Percentiles rank a stretch among this genome's conserved stretches.
phyloP scores from a whole-genome alignment of 1,284 basidiomycete genomes.

The Apiotrichum porosum region DNA sequence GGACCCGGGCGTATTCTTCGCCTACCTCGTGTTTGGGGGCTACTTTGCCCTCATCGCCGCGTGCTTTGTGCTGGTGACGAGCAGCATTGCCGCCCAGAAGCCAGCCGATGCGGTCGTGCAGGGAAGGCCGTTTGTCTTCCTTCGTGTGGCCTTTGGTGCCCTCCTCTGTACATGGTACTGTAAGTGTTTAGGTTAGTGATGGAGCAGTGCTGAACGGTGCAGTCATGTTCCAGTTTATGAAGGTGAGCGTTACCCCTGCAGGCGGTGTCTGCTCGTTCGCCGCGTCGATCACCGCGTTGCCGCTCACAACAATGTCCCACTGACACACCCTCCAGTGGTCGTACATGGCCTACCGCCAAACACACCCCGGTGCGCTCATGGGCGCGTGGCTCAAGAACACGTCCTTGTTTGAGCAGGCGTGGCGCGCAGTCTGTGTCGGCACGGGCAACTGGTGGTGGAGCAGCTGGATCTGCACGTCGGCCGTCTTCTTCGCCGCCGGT shows the following conservation, averaged over 20 bases:
- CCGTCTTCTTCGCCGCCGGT: slow-evolving; percentile 61
- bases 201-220: not conserved
- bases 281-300: no score
- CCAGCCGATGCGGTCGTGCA: slow-evolving; percentile 18
- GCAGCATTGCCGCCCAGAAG: slow-evolving; percentile 31
- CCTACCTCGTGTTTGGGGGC: slow-evolving; percentile 52
- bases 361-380: slow-evolving; percentile 28
- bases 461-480: slow-evolving; percentile 65
- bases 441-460: slow-evolving; percentile 68
- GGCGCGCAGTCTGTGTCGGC: slow-evolving; percentile 54
- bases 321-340: slow-evolving; percentile 55
- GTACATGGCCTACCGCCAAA: slow-evolving; percentile 51
- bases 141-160: slow-evolving; percentile 33
- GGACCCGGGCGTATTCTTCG: slow-evolving; percentile 19
- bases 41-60: slow-evolving; percentile 54
- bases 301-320: not conserved
- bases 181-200: slow-evolving; percentile 52
- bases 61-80: slow-evolving; percentile 49
- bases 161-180: slow-evolving; percentile 58
- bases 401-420: slow-evolving; percentile 62
- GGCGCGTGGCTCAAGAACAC: slow-evolving; percentile 60
- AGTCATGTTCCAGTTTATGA: slow-evolving; percentile 51
- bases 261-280: no score
- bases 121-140: slow-evolving; percentile 37
- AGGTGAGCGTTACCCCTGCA: slow-evolving; percentile 39